Evolutionary conservation across 192 early-diverging fungal species (phyloP).

Genomic region (Backusella parvicylindrica): DNA sequence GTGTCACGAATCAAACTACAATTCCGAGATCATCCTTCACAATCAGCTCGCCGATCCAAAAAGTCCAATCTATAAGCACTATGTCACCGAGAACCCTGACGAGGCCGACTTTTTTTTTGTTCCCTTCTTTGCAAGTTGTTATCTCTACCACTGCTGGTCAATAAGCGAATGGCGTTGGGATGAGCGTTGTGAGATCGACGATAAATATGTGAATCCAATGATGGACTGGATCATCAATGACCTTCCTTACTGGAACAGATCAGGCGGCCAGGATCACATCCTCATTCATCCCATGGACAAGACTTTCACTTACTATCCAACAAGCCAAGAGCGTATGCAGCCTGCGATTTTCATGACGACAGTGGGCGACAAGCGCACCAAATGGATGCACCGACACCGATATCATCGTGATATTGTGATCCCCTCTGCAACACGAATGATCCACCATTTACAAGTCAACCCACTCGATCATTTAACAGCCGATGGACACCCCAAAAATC

Average conservation of each 20-base stretch:
- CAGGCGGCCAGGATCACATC: conserved; percentile 37
- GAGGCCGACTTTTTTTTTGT: conserved; percentile 46
- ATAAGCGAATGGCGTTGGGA: conserved; percentile 26
- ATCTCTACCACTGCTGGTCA: conserved; percentile 43
- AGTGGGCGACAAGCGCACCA: conserved; percentile 40
- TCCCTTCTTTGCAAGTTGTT: conserved; percentile 45
- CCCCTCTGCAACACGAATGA: conserved; percentile 35
- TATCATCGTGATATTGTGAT: conserved; percentile 40
- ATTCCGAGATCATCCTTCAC: conserved; percentile 38
- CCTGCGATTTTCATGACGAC: conserved; percentile 43
- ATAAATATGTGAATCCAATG: conserved; percentile 38
- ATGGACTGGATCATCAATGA: conserved; percentile 41
- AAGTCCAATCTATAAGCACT: conserved; percentile 33
- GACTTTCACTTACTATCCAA: conserved; percentile 36
- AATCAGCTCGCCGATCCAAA: conserved; percentile 31
- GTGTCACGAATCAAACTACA: conserved; percentile 39
- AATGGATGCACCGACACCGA: conserved; percentile 19
- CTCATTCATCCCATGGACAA: conserved; percentile 46
- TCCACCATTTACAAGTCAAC: conserved; percentile 28
- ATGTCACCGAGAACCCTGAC: conserved; percentile 44
- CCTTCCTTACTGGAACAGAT: conserved; percentile 41
- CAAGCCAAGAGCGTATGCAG: conserved; percentile 20
- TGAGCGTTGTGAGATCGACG: conserved; percentile 39
- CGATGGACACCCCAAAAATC: conserved; percentile 22
- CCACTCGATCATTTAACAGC: conserved; percentile 15